Evolutionary conservation across 495 filamentous ascomycete genomes (phyloP).

Genomic region (Neurospora sp.): DNA sequence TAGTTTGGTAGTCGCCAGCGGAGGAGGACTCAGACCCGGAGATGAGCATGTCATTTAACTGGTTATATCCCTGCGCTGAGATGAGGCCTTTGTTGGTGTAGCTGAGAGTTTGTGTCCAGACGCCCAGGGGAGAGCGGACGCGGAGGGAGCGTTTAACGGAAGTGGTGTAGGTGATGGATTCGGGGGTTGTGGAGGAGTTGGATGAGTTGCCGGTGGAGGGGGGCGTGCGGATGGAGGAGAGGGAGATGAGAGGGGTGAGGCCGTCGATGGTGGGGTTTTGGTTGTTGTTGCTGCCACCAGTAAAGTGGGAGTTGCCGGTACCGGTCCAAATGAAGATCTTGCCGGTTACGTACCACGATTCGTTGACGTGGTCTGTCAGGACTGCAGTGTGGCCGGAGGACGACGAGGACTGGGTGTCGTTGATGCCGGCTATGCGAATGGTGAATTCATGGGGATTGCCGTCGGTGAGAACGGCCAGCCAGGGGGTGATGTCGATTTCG

Average conservation of each 20-base stretch:
- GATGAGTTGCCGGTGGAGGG: constrained; percentile 31
- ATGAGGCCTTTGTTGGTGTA: constrained; percentile 52
- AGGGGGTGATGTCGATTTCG: constrained; percentile 79
- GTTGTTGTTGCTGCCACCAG: background rate
- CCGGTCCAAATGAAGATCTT: constrained; percentile 1
- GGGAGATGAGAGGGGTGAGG: constrained; percentile 16
- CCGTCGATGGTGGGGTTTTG: constrained; percentile 14
- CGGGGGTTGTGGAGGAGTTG: constrained; percentile 25
- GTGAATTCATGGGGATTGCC: constrained; percentile 57
- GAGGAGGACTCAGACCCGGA: constrained; percentile 44
- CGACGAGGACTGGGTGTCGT: constrained; percentile 31
- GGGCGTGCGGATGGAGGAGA: constrained; percentile 25
- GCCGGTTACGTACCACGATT: constrained; percentile 73
- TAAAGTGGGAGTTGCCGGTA: background rate
- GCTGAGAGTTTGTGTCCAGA: constrained; percentile 55
- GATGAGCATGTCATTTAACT: constrained; percentile 52
- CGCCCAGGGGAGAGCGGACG: constrained; percentile 40
- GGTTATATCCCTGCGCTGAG: constrained; percentile 47
- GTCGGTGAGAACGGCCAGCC: constrained; percentile 57
- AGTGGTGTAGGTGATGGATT: constrained; percentile 51
- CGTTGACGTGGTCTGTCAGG: constrained; percentile 50
- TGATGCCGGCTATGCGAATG: constrained; percentile 56
- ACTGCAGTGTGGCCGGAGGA: constrained; percentile 3
- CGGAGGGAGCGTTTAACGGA: constrained; percentile 46
- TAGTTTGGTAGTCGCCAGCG: constrained; percentile 27